Evolutionary conservation across 352 stramenopile species (phyloP).

Genomic region (Chrysophaeum taylorii): DNA sequence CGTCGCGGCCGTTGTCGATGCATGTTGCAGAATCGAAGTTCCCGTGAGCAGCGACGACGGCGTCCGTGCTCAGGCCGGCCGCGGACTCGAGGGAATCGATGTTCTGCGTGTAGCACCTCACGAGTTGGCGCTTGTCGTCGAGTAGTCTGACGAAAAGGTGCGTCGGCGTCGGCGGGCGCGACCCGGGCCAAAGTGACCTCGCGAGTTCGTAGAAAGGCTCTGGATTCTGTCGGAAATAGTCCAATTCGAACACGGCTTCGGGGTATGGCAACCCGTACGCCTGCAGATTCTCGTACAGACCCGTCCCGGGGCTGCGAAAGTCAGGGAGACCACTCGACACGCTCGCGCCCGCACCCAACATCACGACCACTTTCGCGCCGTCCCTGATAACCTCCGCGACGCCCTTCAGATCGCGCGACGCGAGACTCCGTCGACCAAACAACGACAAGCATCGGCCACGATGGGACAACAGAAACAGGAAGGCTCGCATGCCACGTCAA

Average conservation of each 20-base stretch:
- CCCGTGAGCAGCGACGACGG: conserved; percentile 84
- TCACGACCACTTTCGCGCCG: conserved; percentile 42
- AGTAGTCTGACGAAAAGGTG: conserved; percentile 84
- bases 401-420: neutral
- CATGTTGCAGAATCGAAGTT: conserved; percentile 75
- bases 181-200: conserved; percentile 53
- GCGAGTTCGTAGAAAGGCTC: conserved; percentile 91
- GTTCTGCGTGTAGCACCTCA: conserved; percentile 91
- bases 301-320: conserved; percentile 79
- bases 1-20: conserved; percentile 62
- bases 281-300: conserved; percentile 64
- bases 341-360: conserved; percentile 80
- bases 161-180: conserved; percentile 57
- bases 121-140: conserved; percentile 73
- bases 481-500: no score
- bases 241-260: conserved; percentile 95
- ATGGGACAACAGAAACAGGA: no score
- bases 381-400: neutral
- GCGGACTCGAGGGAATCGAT: conserved; percentile 82
- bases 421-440: no score
- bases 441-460: no score
- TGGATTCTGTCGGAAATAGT: conserved; percentile 88
- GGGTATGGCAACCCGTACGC: conserved; percentile 63
- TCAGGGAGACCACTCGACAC: conserved; percentile 95
- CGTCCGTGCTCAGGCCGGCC: conserved; percentile 55